Base-by-base conservation (phyloP, 495 filamentous ascomycete genomes). In the Bacidia gigantensis region DNA sequence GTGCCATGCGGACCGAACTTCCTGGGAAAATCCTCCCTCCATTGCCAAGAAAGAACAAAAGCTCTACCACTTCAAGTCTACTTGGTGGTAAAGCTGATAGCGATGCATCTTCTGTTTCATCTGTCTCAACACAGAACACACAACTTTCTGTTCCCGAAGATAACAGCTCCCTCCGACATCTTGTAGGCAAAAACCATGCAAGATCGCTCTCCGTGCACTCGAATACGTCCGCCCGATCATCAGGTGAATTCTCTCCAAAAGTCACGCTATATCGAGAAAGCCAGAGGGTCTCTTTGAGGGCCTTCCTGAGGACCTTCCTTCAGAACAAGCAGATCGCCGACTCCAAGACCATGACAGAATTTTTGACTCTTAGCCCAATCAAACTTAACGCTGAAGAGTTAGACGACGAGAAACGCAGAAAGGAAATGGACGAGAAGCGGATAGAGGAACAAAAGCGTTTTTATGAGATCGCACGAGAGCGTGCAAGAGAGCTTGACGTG, bases 401-500 rank as follows among this genome's bases (percentile, higher is more conserved):
- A 23, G 71, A 81, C 7, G 93, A 98, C 65, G 85, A 95, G 39
- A 58, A 78, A 20, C 71, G 77, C 48, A 75, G 92, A 23, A 94
- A 89, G 60, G 78, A 74, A 2, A 84, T 93, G 72, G 92, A 98
- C 63, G 79, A 85, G 58, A 82, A 86, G 58, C 76, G 92, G 23
- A 76, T 97, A 22, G 84, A 93, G 60, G 92, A 98, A 66, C 92
- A 97, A 64, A 83, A 78, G 65, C 76, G 76, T 49, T 98, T 98
- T 65, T 98, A 95, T 69, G 89, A 98, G 62, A 86, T 98, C 63
- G 92, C 92, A 1, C 72, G 87, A 54, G 80, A 88, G 64, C 83
- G 92, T 48, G 92, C 92, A 12, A 81, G 83, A 2, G 93, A 96
- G 60, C 67, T 98, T 46, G 93, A 98, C 69, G 84, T 94, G 7